Base-by-base conservation (phyloP, 805 yeast species). In the Hanseniaspora occidentalis region DNA sequence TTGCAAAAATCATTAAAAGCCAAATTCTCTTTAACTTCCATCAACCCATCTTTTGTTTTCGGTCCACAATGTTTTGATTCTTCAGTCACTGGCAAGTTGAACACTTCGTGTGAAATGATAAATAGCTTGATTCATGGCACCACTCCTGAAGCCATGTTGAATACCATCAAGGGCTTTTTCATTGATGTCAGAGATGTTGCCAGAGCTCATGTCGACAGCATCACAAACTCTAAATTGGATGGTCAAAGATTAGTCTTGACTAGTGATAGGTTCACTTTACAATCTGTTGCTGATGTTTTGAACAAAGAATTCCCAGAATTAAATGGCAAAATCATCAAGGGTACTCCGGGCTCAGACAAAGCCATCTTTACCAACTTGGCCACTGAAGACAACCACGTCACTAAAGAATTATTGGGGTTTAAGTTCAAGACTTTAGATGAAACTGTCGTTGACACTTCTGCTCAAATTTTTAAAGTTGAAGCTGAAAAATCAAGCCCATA, bases 171-270 rank as follows among this genome's bases (percentile, higher is more conserved):
- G 58, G 47, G 50, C 46, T 51, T 34, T n/a, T 64, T 52, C 36
- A 62, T 71, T 27, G 81, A 77, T 53, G 82, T 77, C 5, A 65
- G 81, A 50, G 83, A 78, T 50, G 79, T 72, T 31, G 80, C 83
- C 6, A 52, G 51, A 40, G 75, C 78, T 6, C 84, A 78, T 51
- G 48, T 73, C 11, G 48, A 52, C 14, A 77, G 79, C 3, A 61
- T 73, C 42, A 69, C 51, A 66, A 25, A 29, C 18, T 56, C 55
- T 25, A 57, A 63, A 19, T 47, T 50, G 39, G 37, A 45, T 22
- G 64, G 62, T 11, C 47, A 66, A 37, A 61, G 72, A 48, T 31
- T 41, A 25, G 33, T 56, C 6, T 37, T 57, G 31, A 24, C 48
- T 8, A 47, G 43, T 14, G 58, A 51, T 37, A 43, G 43, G 31